Percentiles rank a stretch among this genome's conserved stretches.
These are phyloP conservation scores for Podospora bellae-mahoneyi DNA, from an alignment of 495 filamentous ascomycete species.

Conservation along the genomic window DNA sequence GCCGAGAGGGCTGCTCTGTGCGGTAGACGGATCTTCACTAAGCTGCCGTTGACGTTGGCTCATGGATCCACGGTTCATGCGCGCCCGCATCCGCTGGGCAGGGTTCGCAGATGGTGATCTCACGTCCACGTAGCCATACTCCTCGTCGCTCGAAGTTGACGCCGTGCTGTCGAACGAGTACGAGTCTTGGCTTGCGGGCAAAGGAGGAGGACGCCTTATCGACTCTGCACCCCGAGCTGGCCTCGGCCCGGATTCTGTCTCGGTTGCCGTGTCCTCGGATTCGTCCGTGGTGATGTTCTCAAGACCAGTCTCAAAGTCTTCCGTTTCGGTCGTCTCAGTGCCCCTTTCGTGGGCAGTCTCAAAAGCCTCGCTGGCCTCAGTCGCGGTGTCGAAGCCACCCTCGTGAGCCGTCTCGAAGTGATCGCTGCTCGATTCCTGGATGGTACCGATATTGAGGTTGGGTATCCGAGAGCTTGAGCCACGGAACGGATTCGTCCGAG, in stretches of 20 bases:
- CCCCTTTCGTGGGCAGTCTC: conserved; percentile 80
- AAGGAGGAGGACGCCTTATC: conserved; percentile 35
- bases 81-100: conserved; percentile 66
- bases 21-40: conserved; percentile 57
- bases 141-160: conserved; percentile 81
- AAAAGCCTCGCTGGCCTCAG: conserved; percentile 81
- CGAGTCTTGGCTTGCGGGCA: conserved; percentile 45
- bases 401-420: conserved; percentile 71
- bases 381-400: conserved; percentile 26
- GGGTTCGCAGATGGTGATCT: conserved; percentile 60
- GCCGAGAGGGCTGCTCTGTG: conserved; percentile 54
- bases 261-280: conserved; percentile 66
- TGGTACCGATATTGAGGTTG: conserved; percentile 28
- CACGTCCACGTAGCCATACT: conserved; percentile 44
- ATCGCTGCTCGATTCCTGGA: conserved; percentile 44
- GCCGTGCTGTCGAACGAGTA: conserved; percentile 82
- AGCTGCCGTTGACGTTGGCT: conserved; percentile 58
- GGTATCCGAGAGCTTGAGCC: conserved; percentile 19
- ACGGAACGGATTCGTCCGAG: conserved; percentile 22
- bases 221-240: conserved; percentile 46
- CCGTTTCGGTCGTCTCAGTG: conserved; percentile 63
- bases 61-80: conserved; percentile 59
- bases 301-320: conserved; percentile 87
- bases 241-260: conserved; percentile 79
- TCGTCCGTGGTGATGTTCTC: conserved; percentile 57